Evolutionary conservation across 352 stramenopile genomes (phyloP).

Genomic region (Pythium guiyangense): DNA sequence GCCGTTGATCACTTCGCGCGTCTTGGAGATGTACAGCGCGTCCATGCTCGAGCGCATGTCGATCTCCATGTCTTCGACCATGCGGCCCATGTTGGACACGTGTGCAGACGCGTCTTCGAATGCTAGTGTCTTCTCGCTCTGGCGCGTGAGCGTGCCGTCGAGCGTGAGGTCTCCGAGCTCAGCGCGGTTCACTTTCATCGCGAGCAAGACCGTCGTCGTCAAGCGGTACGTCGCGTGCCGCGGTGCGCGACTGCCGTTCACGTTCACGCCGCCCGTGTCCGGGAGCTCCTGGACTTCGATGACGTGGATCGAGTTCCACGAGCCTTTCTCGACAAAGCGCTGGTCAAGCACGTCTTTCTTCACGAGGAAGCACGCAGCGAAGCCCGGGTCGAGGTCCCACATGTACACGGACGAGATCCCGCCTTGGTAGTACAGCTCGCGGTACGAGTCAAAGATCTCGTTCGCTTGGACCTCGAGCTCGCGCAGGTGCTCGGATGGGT

Average conservation of each 20-base stretch:
- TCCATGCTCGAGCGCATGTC: slow-evolving; percentile 92
- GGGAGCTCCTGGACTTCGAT: slow-evolving; percentile 84
- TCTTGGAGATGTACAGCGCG: slow-evolving; percentile 94
- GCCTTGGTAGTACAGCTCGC: slow-evolving; percentile 95
- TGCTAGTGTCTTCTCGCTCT: slow-evolving; percentile 63
- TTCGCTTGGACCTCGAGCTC: slow-evolving; percentile 92
- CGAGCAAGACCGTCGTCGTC: slow-evolving; percentile 91
- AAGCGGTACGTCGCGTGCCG: slow-evolving; percentile 89
- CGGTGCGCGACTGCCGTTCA: slow-evolving; percentile 11
- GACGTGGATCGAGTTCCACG: slow-evolving; percentile 95
- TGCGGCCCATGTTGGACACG: slow-evolving; percentile 92
- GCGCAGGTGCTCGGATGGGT: slow-evolving; percentile 84
- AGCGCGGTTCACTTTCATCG: slow-evolving; percentile 85
- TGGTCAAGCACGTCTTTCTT: slow-evolving; percentile 89
- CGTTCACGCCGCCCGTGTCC: not conserved
- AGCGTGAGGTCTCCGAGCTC: slow-evolving; percentile 84
- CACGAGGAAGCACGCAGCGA: slow-evolving; percentile 93
- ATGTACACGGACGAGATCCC: slow-evolving; percentile 94
- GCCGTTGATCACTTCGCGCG: slow-evolving; percentile 90
- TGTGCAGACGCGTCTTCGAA: slow-evolving; percentile 82
- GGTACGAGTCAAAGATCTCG: slow-evolving; percentile 96
- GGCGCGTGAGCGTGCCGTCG: slow-evolving; percentile 86
- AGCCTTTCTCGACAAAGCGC: slow-evolving; percentile 76
- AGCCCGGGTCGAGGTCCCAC: slow-evolving; percentile 93
- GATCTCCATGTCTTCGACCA: slow-evolving; percentile 96